Evolutionary conservation across 176 grass and related monocot genomes (phyloP), one percentile per base, ranked within the genome.

Genomic region (Avena atlantica): DNA sequence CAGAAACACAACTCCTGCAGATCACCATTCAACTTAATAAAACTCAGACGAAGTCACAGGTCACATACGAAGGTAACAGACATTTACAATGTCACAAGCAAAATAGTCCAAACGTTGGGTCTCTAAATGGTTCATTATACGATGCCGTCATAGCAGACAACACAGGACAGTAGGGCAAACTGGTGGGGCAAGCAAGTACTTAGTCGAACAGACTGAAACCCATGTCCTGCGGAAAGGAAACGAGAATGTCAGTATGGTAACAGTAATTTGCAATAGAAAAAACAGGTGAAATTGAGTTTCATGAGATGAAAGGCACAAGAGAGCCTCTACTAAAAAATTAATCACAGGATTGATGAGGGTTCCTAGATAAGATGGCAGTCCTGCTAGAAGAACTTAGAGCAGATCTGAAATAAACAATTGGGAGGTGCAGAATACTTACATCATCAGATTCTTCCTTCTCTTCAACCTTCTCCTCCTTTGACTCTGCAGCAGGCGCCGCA

Each of bases 401-500:
- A 60, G 19, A 67, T 70, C 5, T 36, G 6, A 74, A 59, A 62
- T n/a, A 6, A 61, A 63, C 60, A 29, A 79, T 21, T 71, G 61
- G 13, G 16, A 81, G 34, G 27, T 11, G 17, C 12, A 67, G 12
- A 86, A 79, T 3, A 77, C 89, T 74, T 94, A 94, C 92, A 0
- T 97, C 92, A 79, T 97, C 94, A 20, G 94, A 97, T 55, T 97
- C 92, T 86, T 97, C 94, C 79, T 96, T 97, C 92, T 97, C 94
- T 86, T 97, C 94, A 52, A 94, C 94, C 81, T 94, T 97, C 83
- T 96, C 94, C 79, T 96, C 94, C 80, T 96, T 97, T 55, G 88
- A 60, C 90, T 97, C 94, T 70, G 84, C 89, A 81, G 92, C 94
- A 25, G 91, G 86, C 31, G 92, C 89, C 25, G 88, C 92, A 57